phyloP scores from a whole-genome alignment of 2,329 filamentous ascomycete species.

The Ophiognomonia clavigignenti-juglandacearum region DNA sequence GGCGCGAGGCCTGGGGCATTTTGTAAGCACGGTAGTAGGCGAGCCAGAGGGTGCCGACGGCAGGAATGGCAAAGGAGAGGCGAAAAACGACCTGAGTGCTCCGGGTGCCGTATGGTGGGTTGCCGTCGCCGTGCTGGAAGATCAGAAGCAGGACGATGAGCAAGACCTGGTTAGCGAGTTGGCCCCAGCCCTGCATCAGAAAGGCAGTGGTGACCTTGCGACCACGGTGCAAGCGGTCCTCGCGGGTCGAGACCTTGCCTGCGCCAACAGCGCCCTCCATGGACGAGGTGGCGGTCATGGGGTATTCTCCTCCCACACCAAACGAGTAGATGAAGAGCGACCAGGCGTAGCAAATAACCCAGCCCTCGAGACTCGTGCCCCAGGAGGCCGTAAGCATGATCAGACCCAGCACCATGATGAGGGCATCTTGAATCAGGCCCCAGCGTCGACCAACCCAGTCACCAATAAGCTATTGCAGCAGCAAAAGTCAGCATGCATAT shows the following conservation, averaged over 20 bases:
- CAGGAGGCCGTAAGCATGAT: constrained; percentile 88
- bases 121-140: constrained; percentile 76
- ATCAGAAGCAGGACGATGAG: constrained; percentile 82
- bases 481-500: background rate
- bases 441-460: constrained; percentile 84
- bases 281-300: constrained; percentile 91
- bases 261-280: constrained; percentile 88
- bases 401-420: constrained; percentile 91
- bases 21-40: constrained; percentile 95
- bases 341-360: constrained; percentile 97
- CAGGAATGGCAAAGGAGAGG: constrained; percentile 85
- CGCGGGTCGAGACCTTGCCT: constrained; percentile 81
- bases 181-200: constrained; percentile 98
- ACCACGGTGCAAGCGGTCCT: constrained; percentile 91
- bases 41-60: constrained; percentile 86
- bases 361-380: constrained; percentile 82
- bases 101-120: constrained; percentile 71
- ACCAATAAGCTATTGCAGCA: constrained; percentile 42
- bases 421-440: constrained; percentile 92
- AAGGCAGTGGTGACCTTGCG: constrained; percentile 95
- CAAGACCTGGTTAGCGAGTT: constrained; percentile 88
- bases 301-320: constrained; percentile 81
- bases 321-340: constrained; percentile 82
- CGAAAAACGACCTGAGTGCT: constrained; percentile 88
- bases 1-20: constrained; percentile 84